Base-by-base conservation (phyloP, 2,329 filamentous ascomycete genomes). In the Xylaria sp. region DNA sequence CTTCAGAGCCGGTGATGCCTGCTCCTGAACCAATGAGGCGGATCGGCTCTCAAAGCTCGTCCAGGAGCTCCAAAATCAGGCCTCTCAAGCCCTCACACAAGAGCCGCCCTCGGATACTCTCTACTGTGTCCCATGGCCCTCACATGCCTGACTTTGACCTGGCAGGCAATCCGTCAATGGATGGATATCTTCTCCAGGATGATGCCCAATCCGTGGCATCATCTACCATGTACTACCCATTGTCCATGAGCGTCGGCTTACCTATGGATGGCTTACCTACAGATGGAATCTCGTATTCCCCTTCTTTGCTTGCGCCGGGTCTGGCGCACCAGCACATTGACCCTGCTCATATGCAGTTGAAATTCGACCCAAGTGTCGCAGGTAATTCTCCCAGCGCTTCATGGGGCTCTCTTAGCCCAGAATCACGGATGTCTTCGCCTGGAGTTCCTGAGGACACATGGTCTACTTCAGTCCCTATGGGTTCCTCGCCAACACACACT, bases 301-400 rank as follows among this genome's bases (percentile, higher is more conserved):
- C 67, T 48, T 73, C 81, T 65, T 82, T 84, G 69, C 71, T 85
- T 64, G 75, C 76, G 53, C 73, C 79, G n/a, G 79, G 81, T 59
- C 79, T 87, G 74, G 69, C 75, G 65, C 82, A 82, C 72, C 86
- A 88, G 75, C 86, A 88, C 71, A 84, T 89, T 76, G 83, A 87
- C 75, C 86, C 87, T 60, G 80, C 83, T 61, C 85, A 88, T 71
- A 85, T 88, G 80, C 83, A 84, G 71, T 78, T 87, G 74, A 84
- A 85, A 74, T 85, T 85, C 77, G 85, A 87, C 71, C 76, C 83
- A 53, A 82, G 80, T 70, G 75, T 87, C 66, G 76, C 81, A 57
- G 83, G 82, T 69, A 81, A 82, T 72, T 87, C 86, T 30, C 86
- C 86, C 11, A 81, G 82, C 58, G 81, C 83, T 64, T 87, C 85